Evolutionary conservation across 2,329 filamentous ascomycete species (phyloP), one percentile per base, ranked within the genome.

Genomic region (Aspergillus novoparasiticus): DNA sequence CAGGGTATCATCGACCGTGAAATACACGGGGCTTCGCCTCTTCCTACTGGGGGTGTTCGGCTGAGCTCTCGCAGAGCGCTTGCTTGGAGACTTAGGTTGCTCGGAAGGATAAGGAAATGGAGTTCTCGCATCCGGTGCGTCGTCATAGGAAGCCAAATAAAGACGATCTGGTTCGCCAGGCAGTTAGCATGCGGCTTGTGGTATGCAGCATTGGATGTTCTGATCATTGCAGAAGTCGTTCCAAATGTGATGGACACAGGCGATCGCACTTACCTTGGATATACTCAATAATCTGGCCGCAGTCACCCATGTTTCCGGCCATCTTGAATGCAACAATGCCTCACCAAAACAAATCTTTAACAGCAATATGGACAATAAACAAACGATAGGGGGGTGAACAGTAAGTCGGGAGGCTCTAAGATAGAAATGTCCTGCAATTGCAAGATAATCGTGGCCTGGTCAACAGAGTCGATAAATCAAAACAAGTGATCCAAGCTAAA

Each of bases 201-300:
- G 23, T 8, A 14, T 54, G n/a, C 19, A 21, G 19, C 51, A 36
- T 23, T 23, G 51, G 11, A 54, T 23, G 28, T 54, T 54, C 36
- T 54, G 9, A 19, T n/a, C 11, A 14, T 32, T 30, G 28, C 68
- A 61, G 71, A 64, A 65, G 69, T 6, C 48, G 19, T 30, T 26
- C 14, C 12, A 19, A 19, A 16, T 10, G 34, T 34, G 19, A 21
- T 30, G 10, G 8, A 57, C 32, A 59, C 58, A 64, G 45, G 62
- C 54, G 39, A 61, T n/a, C 28, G 63, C 59, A 82, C 87, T 73
- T 85, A 96, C 93, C 92, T 83, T 93, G 91, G 73, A 97, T 96
- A 80, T 97, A 97, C 83, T 97, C 94, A 76, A 97, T 94, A 72
- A 97, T 89, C 82, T 96, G 92, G 66, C 92, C 93, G 82, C 92